These are phyloP conservation scores for Tetradesmus lagerheimii DNA, from an alignment of 139 green algal genomes.

Conservation along the genomic window DNA sequence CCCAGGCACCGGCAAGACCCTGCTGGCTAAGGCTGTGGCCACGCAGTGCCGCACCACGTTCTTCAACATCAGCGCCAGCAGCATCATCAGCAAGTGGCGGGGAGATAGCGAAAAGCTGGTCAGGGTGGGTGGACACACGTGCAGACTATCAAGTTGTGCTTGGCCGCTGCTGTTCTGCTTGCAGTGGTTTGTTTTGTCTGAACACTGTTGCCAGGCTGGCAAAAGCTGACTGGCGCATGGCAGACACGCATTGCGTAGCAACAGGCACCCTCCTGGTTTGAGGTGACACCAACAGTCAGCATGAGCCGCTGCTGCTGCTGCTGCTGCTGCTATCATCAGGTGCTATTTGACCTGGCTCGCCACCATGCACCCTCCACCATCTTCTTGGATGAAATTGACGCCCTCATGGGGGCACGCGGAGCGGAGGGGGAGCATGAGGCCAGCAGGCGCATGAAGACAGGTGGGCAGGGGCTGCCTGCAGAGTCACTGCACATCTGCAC, in stretches of 20 bases:
- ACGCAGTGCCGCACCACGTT: slow-evolving; percentile 88
- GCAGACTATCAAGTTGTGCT: not conserved
- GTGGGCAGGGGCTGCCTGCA: not conserved
- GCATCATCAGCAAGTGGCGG: slow-evolving; percentile 89
- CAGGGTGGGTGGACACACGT: slow-evolving; percentile 51
- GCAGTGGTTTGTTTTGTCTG: not conserved
- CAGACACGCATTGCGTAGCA: too few relatives aligned
- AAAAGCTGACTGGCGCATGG: too few relatives aligned
- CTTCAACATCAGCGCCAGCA: slow-evolving; percentile 85
- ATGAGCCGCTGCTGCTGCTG: not conserved
- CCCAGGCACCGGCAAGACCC: slow-evolving; percentile 68
- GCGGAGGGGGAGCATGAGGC: slow-evolving; percentile 91
- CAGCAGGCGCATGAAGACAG: slow-evolving; percentile 88
- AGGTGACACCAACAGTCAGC: too few relatives aligned
- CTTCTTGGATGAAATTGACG: slow-evolving; percentile 96
- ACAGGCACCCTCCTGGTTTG: too few relatives aligned
- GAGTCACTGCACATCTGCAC: too few relatives aligned
- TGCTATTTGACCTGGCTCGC: slow-evolving; percentile 90
- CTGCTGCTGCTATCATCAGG: not conserved
- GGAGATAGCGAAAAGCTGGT: slow-evolving; percentile 89
- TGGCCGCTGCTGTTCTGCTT: not conserved
- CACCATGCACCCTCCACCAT: slow-evolving; percentile 82
- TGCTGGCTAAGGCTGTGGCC: slow-evolving; percentile 73
- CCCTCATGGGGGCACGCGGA: slow-evolving; percentile 85
- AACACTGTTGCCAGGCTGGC: too few relatives aligned